These are phyloP conservation scores for Penicillium sp. DNA, from an alignment of 2,329 filamentous ascomycete species.

Conservation along the genomic window DNA sequence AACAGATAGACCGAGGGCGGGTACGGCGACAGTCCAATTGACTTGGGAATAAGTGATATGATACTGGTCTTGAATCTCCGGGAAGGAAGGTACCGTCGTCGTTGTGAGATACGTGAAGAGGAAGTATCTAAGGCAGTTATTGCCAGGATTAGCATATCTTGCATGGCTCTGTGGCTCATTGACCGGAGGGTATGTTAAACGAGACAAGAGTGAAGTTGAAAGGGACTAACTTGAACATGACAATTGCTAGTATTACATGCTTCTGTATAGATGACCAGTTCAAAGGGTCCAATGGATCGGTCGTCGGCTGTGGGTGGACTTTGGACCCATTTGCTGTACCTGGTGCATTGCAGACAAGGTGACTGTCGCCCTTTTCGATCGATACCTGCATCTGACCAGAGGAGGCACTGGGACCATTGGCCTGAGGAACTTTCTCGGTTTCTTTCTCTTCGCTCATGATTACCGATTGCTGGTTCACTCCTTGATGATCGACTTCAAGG, in stretches of 20 bases:
- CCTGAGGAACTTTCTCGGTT: neutral
- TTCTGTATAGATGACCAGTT: conserved; percentile 57
- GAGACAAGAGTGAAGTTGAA: neutral
- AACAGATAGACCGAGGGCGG: conserved; percentile 54
- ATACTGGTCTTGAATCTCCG: conserved; percentile 54
- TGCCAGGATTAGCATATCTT: neutral
- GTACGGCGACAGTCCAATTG: conserved; percentile 61
- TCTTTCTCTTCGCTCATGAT: conserved; percentile 8
- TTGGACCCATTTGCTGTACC: conserved; percentile 34
- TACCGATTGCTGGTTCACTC: neutral
- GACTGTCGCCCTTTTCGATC: conserved; percentile 8
- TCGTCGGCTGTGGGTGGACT: conserved; percentile 49
- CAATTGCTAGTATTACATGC: conserved; percentile 54
- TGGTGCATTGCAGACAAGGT: conserved; percentile 10
- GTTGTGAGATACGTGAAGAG: conserved; percentile 64
- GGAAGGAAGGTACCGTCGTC: conserved; percentile 59
- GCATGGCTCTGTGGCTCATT: neutral
- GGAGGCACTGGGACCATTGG: neutral
- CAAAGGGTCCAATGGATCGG: conserved; percentile 57
- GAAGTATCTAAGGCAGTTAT: conserved; percentile 51
- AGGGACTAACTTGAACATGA: conserved; percentile 55
- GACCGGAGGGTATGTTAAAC: neutral
- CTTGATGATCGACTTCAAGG: neutral
- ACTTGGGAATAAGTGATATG: conserved; percentile 51
- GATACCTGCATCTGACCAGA: neutral